These are phyloP conservation scores for Arthrobotrys pseudoclavata DNA, from an alignment of 2,329 filamentous ascomycete genomes.

Conservation along the genomic window DNA sequence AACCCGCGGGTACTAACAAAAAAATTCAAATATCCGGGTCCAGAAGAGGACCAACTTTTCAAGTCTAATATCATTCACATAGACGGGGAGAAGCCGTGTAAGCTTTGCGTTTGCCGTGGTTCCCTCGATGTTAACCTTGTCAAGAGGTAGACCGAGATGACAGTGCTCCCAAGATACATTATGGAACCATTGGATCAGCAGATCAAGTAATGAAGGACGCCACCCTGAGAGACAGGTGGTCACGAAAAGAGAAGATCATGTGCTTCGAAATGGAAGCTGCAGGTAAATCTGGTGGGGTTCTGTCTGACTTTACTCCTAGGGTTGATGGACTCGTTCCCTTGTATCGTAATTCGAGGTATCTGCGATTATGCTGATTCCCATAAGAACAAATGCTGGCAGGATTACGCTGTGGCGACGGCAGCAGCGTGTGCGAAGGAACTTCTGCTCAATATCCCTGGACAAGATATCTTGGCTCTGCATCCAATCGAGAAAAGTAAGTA, in stretches of 20 bases:
- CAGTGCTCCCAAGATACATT: neutral
- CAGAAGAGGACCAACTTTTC: neutral
- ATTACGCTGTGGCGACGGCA: conserved; percentile 17
- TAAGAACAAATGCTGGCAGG: conserved; percentile 25
- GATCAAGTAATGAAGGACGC: conserved; percentile 17
- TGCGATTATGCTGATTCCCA: conserved; percentile 24
- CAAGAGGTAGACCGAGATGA: conserved; percentile 3
- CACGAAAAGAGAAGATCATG: conserved; percentile 2
- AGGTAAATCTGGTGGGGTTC: neutral
- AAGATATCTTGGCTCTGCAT: neutral
- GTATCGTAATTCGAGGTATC: conserved; percentile 2
- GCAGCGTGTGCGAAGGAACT: conserved; percentile 17
- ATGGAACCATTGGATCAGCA: conserved; percentile 21
- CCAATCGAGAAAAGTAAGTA: conserved; percentile 12
- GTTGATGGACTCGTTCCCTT: conserved; percentile 23
- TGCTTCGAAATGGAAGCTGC: conserved; percentile 23
- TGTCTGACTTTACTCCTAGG: conserved; percentile 5
- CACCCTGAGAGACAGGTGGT: conserved; percentile 3
- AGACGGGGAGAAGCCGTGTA: neutral
- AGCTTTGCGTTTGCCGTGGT: neutral
- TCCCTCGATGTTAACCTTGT: neutral
- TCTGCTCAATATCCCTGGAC: neutral
- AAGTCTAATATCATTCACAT: conserved; percentile 4
- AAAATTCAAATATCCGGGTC: conserved; percentile 4
- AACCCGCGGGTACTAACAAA: neutral